A percentile compares a stretch with the other conserved stretches of the same genome.
Conservation (phyloP, 1,284 basidiomycete genomes). For the Ustilago loliicola region DNA sequence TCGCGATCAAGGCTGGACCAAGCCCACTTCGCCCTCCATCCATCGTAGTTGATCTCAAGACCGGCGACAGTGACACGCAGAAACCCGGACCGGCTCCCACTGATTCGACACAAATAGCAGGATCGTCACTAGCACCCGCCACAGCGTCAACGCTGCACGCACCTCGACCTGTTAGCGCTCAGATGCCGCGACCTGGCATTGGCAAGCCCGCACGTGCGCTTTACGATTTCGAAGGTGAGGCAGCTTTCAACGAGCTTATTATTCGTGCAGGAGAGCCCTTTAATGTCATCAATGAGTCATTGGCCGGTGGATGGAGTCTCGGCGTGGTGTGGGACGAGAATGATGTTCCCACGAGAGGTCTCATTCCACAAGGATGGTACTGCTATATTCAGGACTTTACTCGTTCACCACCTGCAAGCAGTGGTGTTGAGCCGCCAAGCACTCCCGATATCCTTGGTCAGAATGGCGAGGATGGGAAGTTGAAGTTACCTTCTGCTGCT, state of each 20-base stretch:
- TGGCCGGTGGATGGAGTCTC: conserved; percentile 62
- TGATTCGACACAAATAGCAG: background rate
- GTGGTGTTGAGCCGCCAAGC: conserved; percentile 16
- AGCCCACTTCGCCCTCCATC: conserved; percentile 17
- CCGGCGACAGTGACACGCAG: background rate
- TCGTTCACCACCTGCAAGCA: conserved; percentile 26
- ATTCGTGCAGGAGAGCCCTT: conserved; percentile 56
- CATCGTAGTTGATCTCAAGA: conserved; percentile 19
- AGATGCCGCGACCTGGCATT: conserved; percentile 33
- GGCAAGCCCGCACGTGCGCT: conserved; percentile 58
- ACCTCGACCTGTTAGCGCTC: conserved; percentile 18
- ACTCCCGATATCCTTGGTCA: conserved; percentile 6
- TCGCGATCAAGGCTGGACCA: conserved; percentile 3
- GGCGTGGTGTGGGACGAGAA: conserved; percentile 46
- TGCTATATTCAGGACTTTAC: conserved; percentile 58
- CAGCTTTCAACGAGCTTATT: conserved; percentile 59
- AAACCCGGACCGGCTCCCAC: background rate
- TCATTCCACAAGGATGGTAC: conserved; percentile 62
- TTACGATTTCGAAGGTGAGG: conserved; percentile 60
- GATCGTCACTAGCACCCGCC: background rate
- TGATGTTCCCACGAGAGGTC: conserved; percentile 45
- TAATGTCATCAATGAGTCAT: conserved; percentile 58
- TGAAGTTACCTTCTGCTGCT: conserved; percentile 10
- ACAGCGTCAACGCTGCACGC: conserved; percentile 10
- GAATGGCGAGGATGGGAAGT: background rate